Conservation (phyloP, 1,284 basidiomycete genomes). For the Phellopilus nigrolimitatus region DNA sequence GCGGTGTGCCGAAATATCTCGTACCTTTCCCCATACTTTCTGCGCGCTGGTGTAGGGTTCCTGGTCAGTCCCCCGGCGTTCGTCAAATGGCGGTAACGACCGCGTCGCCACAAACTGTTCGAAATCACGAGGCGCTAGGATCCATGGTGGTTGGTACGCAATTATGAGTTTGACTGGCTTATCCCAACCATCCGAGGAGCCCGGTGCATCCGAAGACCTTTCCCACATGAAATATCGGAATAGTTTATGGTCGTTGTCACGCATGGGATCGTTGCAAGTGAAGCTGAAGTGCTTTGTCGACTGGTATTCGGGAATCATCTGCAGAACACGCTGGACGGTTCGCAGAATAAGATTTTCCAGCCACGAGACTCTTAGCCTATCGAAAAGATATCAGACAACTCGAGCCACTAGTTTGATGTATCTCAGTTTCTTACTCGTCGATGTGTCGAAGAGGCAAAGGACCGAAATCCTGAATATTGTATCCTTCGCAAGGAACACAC, state of each 20-base stretch:
- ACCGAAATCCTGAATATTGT: neutral
- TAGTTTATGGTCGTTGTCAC: conserved; percentile 37
- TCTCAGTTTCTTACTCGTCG: conserved; percentile 13
- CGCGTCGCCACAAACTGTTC: conserved; percentile 44
- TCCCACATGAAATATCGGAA: conserved; percentile 52
- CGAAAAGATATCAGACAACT: conserved; percentile 28
- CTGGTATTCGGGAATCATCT: conserved; percentile 35
- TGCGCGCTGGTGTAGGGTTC: conserved; percentile 34
- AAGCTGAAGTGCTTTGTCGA: conserved; percentile 42
- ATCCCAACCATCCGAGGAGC: conserved; percentile 23
- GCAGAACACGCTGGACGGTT: conserved; percentile 49
- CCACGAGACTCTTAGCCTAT: conserved; percentile 29
- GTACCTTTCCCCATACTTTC: conserved; percentile 64
- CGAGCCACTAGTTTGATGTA: neutral
- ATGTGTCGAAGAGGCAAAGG: conserved; percentile 16
- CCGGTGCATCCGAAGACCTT: conserved; percentile 22
- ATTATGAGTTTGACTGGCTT: conserved; percentile 39
- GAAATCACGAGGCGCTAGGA: conserved; percentile 51
- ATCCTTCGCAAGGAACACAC: conserved; percentile 38
- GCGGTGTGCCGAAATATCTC: conserved; percentile 8
- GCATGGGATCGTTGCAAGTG: conserved; percentile 28
- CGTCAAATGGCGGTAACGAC: conserved; percentile 22
- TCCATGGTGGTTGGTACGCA: conserved; percentile 64
- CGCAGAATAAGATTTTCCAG: conserved; percentile 49
- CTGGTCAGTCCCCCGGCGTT: conserved; percentile 2